Evolutionary conservation across 805 yeast genomes (phyloP), one percentile per base, ranked within the genome.

Genomic region (Pichia californica): DNA sequence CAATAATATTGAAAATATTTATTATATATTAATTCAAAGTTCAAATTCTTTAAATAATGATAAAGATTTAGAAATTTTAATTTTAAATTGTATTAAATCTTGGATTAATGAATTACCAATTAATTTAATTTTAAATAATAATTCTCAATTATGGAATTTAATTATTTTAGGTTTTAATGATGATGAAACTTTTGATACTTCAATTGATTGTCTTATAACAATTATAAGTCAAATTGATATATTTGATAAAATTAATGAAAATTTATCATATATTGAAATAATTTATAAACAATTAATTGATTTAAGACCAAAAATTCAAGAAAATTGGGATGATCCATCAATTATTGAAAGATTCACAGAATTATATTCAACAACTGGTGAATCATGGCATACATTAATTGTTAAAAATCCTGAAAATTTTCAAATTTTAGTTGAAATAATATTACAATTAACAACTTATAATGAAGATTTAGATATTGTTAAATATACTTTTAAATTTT

Each of bases 61-160:
- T 4, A 50, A 68, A 0, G 67, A 62, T 47, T 54, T 60, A 40
- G 58, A 63, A 48, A 53, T 73, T 2, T 62, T 76, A 40, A 70
- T 88, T 6, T 70, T 91, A 45, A 82, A 79, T 49, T 84, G 95
- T 63, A 67, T 94, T 45, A 81, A 82, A 52, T 83, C 94, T 18
- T 93, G 99, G 99, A 81, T 93, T 47, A 74, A 73, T 49, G 99
- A 94, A 60, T 77, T 88, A 38, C 85, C 91, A 4, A 71, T 91
- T 23, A 81, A 77, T 41, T 73, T 77, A 38, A 67, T 93, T n/a
- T 63, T 91, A 34, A 64, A 75, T 9, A 70, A 78, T 38, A 69
- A 78, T 16, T 76, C 93, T 2, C 34, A 23, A 19, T 66, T 93
- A 33, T 77, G 88, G 20, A 68, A 74, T 7, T 66, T 88, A 47